Evolutionary conservation across 176 grass and related monocot genomes (phyloP).

Genomic region (Tuctoria greenei): DNA sequence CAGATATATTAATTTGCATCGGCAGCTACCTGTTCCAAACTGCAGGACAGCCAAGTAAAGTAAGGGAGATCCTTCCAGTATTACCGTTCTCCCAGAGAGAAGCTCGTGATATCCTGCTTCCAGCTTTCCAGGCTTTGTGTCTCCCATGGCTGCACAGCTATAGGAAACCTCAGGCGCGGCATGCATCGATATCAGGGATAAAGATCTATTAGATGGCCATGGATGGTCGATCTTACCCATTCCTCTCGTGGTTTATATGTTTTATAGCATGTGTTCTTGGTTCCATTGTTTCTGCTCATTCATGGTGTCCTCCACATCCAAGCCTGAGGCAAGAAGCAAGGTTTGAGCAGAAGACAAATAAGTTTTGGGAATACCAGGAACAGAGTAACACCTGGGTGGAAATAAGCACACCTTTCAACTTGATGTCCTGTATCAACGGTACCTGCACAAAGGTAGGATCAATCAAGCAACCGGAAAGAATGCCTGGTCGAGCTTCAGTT

Average conservation of each 20-base stretch:
- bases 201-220: constrained; percentile 37
- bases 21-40: constrained; percentile 23
- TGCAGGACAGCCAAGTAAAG: constrained; percentile 35
- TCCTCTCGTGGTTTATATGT: constrained; percentile 26
- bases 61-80: constrained; percentile 37
- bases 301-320: constrained; percentile 50
- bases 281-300: constrained; percentile 51
- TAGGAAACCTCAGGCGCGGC: constrained; percentile 27
- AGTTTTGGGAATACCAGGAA: constrained; percentile 88
- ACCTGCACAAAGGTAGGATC: constrained; percentile 86
- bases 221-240: constrained; percentile 41
- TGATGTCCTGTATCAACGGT: constrained; percentile 85
- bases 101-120: constrained; percentile 33
- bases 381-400: constrained; percentile 93
- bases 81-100: constrained; percentile 38
- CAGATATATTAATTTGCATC: constrained; percentile 36
- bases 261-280: constrained; percentile 37
- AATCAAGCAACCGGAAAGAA: constrained; percentile 44
- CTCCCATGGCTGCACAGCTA: constrained; percentile 17
- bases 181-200: constrained; percentile 34
- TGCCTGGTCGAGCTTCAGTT: constrained; percentile 28
- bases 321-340: constrained; percentile 47
- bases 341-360: constrained; percentile 80
- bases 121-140: constrained; percentile 22
- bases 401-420: constrained; percentile 71